Conservation (phyloP, 108 stramenopile genomes). For the Stephanodiscus minutulus region DNA sequence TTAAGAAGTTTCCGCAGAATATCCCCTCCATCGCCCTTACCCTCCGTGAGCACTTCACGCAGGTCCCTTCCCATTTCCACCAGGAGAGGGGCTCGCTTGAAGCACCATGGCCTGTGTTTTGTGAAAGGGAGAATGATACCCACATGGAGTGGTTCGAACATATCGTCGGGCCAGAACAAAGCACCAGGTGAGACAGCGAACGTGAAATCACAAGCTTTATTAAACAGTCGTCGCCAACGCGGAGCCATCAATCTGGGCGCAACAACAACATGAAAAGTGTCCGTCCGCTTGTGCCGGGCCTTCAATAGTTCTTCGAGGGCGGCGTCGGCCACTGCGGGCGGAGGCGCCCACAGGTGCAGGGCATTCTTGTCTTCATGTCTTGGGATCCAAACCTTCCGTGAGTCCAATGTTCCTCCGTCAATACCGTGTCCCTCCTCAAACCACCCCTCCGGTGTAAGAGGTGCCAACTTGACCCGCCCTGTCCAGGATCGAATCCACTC, state of each 20-base stretch:
- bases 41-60: too few relatives aligned
- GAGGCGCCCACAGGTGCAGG: constrained; percentile 16
- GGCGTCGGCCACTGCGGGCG: constrained; percentile 30
- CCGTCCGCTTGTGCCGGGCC: constrained; percentile 36
- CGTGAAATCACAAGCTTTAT: constrained; percentile 18
- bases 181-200: constrained; percentile 3
- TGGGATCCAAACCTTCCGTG: constrained; percentile 31
- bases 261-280: constrained; percentile 11
- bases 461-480: neutral
- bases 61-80: too few relatives aligned
- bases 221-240: constrained; percentile 9
- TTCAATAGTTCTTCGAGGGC: constrained; percentile 38
- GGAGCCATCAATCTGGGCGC: constrained; percentile 16
- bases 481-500: too few relatives aligned
- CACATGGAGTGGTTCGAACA: constrained; percentile 35
- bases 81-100: neutral
- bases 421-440: constrained; percentile 26
- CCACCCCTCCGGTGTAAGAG: constrained; percentile 35
- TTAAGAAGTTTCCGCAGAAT: too few relatives aligned
- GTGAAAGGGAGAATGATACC: constrained; percentile 40
- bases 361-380: neutral
- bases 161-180: constrained; percentile 25
- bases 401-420: constrained; percentile 13
- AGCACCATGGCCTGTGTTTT: constrained; percentile 24
- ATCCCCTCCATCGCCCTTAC: too few relatives aligned